Base-by-base conservation (phyloP, 2,329 filamentous ascomycete genomes). In the Fusarium sterilihyphosum region DNA sequence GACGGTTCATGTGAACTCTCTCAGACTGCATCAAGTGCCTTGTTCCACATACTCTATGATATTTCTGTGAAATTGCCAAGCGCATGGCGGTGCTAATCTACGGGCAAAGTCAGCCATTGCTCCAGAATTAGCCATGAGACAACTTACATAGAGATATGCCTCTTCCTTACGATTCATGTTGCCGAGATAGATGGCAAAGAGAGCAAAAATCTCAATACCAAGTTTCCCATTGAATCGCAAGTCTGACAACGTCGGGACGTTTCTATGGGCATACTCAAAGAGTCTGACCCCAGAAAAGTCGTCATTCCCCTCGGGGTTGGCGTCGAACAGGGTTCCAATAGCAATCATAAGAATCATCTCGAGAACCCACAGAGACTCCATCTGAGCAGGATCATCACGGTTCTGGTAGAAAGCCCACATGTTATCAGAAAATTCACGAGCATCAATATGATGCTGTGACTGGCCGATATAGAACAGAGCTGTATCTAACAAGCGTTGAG, bases 21-120 rank as follows among this genome's bases (percentile, higher is more conserved):
- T 78, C 76, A 11, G 76, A 78, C 47, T 78, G 77, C 71, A 78
- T 78, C 37, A 78, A 40, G 22, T 78, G 76, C 31, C 74, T 71
- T 6, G 76, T 78, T 41, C 76, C 76, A 14, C 76, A 78, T 22
- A 78, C 71, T 46, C 79, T 76, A 31, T 80, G 78, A 41, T 80
- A 80, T 14, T 72, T 79, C 62, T 80, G 79, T 3, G 79, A 74
- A 10, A 80, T 71, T 50, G 79, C 78, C 2, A 80, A 59, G 6
- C 76, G 71, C 64, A 80, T 69, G 6, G 78, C 77, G 49, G 77
- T 80, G 59, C 79, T 80, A 2, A 78, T 79, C 78, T 80, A 14
- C 0, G 7, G 3, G 10, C 0, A n/a, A 5, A 11, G 64, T 73
- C 18, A 74, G 54, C 2, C 18, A 8, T 31, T 8, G 10, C 22